Evolutionary conservation across 2,329 filamentous ascomycete species (phyloP).

Genomic region (Cytospora chrysosperma): DNA sequence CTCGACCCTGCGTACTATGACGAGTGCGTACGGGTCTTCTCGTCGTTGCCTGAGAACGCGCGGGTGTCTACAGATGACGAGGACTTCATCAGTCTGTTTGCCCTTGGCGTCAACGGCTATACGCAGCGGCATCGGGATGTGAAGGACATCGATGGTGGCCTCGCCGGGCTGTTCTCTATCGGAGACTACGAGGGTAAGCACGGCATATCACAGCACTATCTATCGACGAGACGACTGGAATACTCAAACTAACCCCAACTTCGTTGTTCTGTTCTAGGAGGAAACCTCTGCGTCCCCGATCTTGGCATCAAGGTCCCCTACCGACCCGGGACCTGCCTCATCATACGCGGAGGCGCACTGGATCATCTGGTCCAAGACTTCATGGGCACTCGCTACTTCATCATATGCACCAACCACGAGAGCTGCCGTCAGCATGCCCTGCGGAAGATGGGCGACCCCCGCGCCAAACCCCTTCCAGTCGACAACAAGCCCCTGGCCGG

Average conservation of each 20-base stretch:
- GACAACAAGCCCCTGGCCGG: background rate
- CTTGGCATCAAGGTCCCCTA: constrained; percentile 25
- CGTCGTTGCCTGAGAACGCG: background rate
- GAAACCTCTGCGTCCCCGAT: constrained; percentile 25
- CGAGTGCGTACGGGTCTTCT: constrained; percentile 5
- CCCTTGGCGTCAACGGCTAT: constrained; percentile 23
- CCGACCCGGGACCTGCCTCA: constrained; percentile 23
- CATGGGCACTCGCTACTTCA: constrained; percentile 23
- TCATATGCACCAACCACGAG: constrained; percentile 27
- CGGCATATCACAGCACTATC: too few species aligned
- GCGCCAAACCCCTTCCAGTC: background rate
- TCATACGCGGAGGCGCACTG: constrained; percentile 21
- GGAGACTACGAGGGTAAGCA: constrained; percentile 19
- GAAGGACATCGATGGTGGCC: constrained; percentile 19
- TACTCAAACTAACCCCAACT: background rate
- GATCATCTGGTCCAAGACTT: constrained; percentile 26
- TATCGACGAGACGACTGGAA: too few species aligned
- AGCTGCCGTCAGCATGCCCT: constrained; percentile 14
- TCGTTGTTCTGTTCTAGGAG: constrained; percentile 2
- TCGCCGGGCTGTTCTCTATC: constrained; percentile 20
- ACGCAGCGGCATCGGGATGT: constrained; percentile 22
- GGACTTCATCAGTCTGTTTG: constrained; percentile 25
- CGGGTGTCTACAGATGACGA: constrained; percentile 6
- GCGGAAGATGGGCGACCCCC: background rate
- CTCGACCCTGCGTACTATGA: constrained; percentile 15